Conservation (phyloP, 768 basidiomycete species). For the Suillus variegatus region DNA sequence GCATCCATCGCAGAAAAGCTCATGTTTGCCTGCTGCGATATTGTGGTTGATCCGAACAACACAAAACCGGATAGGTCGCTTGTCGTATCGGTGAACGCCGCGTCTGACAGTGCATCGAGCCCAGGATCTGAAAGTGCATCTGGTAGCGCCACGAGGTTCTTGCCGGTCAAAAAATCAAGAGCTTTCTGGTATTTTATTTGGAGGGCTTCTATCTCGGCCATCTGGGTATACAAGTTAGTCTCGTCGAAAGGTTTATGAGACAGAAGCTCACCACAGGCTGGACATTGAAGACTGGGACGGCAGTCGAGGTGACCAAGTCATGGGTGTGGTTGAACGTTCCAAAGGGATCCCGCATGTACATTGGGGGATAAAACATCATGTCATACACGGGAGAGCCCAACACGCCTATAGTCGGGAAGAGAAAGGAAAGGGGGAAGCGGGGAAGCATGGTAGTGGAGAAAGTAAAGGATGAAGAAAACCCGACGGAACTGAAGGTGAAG, state of each 20-base stretch:
- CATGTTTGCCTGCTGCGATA: not conserved
- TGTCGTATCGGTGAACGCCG: not conserved
- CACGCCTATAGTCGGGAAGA: conserved; percentile 10
- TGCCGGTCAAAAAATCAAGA: not conserved
- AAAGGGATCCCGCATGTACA: not conserved
- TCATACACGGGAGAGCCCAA: conserved; percentile 18
- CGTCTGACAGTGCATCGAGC: not conserved
- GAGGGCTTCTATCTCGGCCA: not conserved
- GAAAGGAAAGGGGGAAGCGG: conserved; percentile 4
- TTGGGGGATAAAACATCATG: not conserved
- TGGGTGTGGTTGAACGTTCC: not conserved
- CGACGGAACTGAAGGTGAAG: not conserved
- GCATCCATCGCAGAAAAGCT: not conserved
- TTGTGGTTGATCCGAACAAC: not conserved
- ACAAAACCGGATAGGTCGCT: not conserved
- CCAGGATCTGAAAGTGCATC: not conserved
- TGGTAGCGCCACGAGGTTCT: not conserved
- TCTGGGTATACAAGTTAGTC: not conserved
- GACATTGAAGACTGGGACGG: not conserved
- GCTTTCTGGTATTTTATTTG: not conserved
- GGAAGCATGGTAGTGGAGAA: conserved; percentile 15
- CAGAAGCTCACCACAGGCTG: not conserved
- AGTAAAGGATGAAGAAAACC: not conserved
- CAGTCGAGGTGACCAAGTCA: not conserved
- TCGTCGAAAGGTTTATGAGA: not conserved